phyloP scores from a whole-genome alignment of 495 filamentous ascomycete genomes.

The Penicillium arizonense region DNA sequence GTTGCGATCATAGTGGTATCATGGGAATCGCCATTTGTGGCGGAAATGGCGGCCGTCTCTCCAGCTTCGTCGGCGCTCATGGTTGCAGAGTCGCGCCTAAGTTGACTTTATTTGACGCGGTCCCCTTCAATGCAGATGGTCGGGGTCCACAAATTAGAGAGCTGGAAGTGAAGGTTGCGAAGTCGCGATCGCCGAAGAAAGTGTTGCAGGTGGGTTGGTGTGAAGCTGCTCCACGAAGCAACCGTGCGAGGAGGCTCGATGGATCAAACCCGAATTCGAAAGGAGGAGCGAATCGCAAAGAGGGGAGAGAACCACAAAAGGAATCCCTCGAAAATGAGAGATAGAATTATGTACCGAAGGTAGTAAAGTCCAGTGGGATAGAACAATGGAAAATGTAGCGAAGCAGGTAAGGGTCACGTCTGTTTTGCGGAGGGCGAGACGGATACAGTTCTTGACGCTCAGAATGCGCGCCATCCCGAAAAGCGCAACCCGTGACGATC shows the following conservation, averaged over 20 bases:
- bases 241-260: slow-evolving; percentile 22
- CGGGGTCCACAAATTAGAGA: slow-evolving; percentile 12
- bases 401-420: neutral
- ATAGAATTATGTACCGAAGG: neutral
- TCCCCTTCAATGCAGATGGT: slow-evolving; percentile 10
- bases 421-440: slow-evolving; percentile 12
- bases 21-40: slow-evolving; percentile 39
- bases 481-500: slow-evolving; percentile 41
- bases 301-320: slow-evolving; percentile 13
- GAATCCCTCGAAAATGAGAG: neutral
- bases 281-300: slow-evolving; percentile 33
- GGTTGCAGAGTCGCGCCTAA: slow-evolving; percentile 29
- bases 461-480: slow-evolving; percentile 37
- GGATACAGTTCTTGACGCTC: slow-evolving; percentile 17
- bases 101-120: slow-evolving; percentile 28
- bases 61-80: slow-evolving; percentile 48
- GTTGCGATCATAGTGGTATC: slow-evolving; percentile 36
- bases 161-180: slow-evolving; percentile 3
- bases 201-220: slow-evolving; percentile 1
- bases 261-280: slow-evolving; percentile 19
- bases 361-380: neutral
- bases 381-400: neutral
- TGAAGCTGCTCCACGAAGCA: slow-evolving; percentile 11
- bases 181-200: slow-evolving; percentile 3
- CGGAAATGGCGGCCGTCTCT: slow-evolving; percentile 32